Base-by-base conservation (phyloP, 345 rosid species). In the Lumnitzera racemosa region DNA sequence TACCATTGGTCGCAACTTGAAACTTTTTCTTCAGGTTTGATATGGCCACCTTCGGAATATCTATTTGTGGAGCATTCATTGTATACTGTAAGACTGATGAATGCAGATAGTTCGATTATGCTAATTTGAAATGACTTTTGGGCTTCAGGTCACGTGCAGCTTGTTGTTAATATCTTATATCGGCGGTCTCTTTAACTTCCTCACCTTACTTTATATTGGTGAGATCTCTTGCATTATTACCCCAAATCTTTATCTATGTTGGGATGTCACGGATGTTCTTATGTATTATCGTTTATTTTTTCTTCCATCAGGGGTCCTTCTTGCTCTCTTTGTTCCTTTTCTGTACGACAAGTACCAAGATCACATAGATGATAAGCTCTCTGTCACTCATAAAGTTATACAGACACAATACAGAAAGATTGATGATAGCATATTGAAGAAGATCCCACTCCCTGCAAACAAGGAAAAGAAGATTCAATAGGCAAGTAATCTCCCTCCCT, bases 191-290 rank as follows among this genome's bases (percentile, higher is more conserved):
- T 76, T 84, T 78, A 86, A 75, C 66, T 83, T 90, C 49, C 88
- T 95, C 61, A 84, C 96, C 41, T 75, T 90, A 63, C 69, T 76
- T 65, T 95, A 90, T 72, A 47, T 83, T 65, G 99, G 99, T 95
- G 75, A 82, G 87, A 67, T 15, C 14, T 67, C 24, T 64, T 12
- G 47, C 52, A 27, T 15, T 29, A 56, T 2, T 57, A 66, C 31
- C 29, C 51, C 46, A 41, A 24, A 13, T 10, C 36, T 53, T 24
- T 51, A 16, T 53, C 46, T 66, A 43, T 23, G 24, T 14, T 53
- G 17, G 15, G 46, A 46, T 16, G 20, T 15, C 41, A 23, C 16
- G 10, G 13, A 36, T 1, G 3, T 0, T 11, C 25, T 56, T 24
- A 47, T 15, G 14, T 29, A 60, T 29, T 47, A 9, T 48, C 29